These are phyloP conservation scores for Lecanicillium sp. DNA, from an alignment of 2,329 filamentous ascomycete species.

Conservation along the genomic window DNA sequence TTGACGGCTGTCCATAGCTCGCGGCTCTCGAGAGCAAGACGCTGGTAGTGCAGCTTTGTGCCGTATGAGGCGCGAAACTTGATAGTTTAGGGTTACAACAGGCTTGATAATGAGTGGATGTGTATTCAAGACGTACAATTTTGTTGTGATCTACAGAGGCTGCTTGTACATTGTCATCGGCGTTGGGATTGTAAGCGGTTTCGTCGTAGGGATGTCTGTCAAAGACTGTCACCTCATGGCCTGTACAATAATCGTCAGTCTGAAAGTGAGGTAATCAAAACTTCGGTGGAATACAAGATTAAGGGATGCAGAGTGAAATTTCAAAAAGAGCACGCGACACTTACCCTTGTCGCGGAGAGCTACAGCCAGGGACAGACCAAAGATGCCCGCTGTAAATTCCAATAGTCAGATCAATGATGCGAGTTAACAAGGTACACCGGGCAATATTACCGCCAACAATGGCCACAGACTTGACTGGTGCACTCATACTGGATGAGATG, in stretches of 20 bases:
- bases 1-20: conserved; percentile 15
- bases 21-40: conserved; percentile 16
- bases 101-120: no score
- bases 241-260: not conserved
- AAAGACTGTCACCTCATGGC: conserved; percentile 13
- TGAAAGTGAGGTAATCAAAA: no score
- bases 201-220: conserved; percentile 14
- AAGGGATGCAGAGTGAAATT: no score
- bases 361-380: conserved; percentile 16
- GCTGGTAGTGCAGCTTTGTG: conserved; percentile 16
- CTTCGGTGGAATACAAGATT: no score
- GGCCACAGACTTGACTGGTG: conserved; percentile 8
- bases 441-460: conserved; percentile 9
- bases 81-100: not conserved
- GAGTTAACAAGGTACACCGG: no score
- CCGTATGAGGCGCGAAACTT: conserved; percentile 18
- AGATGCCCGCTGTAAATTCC: conserved; percentile 14
- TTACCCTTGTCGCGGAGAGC: conserved; percentile 14
- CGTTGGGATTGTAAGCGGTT: conserved; percentile 13
- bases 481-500: no score
- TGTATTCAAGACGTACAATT: conserved; percentile 10
- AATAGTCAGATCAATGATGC: not conserved
- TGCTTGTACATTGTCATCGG: conserved; percentile 11
- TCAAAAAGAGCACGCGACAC: not conserved
- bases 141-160: conserved; percentile 19